These are phyloP conservation scores for Stipa capillata DNA, from an alignment of 176 grass and related monocot species.

Conservation along the genomic window DNA sequence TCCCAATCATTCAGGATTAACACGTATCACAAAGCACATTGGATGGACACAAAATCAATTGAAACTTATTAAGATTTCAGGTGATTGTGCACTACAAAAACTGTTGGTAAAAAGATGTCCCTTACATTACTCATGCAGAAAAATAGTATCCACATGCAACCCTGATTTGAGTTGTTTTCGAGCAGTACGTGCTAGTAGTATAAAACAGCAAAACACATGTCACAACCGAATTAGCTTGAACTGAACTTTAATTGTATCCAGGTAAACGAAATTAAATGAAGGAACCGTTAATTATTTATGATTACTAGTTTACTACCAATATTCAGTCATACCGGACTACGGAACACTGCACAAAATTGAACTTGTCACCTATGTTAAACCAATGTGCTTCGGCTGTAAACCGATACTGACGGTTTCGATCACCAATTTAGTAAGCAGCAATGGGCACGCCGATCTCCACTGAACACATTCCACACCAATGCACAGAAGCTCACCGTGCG, in stretches of 20 bases:
- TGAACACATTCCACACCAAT: background rate
- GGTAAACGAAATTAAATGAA: background rate
- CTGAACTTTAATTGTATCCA: background rate
- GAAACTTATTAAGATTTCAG: too few relatives aligned
- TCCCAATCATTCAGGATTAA: too few relatives aligned
- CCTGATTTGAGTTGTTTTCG: background rate
- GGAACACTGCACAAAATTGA: background rate
- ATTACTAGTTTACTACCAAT: background rate
- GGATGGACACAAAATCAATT: too few relatives aligned
- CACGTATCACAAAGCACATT: too few relatives aligned
- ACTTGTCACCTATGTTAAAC: background rate
- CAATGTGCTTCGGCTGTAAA: too few relatives aligned
- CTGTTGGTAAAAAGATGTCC: too few relatives aligned
- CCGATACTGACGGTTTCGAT: background rate
- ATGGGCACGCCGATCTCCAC: background rate
- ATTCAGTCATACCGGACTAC: background rate
- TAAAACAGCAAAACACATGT: background rate
- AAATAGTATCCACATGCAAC: background rate
- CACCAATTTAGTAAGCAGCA: background rate
- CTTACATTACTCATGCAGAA: background rate
- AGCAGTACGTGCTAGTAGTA: background rate
- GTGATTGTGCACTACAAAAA: too few relatives aligned
- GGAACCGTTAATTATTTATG: background rate
- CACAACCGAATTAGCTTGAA: background rate
- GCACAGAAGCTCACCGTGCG: constrained; percentile 41